Evolutionary conservation across 108 stramenopile species (phyloP), one percentile per base, ranked within the genome.

Genomic region (Nitzschia sp.): DNA sequence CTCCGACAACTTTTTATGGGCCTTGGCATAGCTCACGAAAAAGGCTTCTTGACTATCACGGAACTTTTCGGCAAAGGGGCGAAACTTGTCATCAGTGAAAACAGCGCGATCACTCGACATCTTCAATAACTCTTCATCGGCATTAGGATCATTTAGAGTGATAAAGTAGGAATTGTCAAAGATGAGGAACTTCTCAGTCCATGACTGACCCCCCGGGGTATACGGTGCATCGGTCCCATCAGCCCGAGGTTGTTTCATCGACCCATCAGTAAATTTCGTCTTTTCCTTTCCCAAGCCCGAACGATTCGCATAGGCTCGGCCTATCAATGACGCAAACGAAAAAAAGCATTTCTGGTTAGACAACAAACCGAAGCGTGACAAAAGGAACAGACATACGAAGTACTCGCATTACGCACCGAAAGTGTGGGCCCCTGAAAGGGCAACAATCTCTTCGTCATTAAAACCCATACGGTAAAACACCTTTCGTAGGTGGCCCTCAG

Each of bases 381-480:
- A 41, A 41, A 6, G 9, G 38, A 41, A 41, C 38, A 13, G 38
- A 13, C 13, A 6, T 9, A 41, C 6, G 9, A 9, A 13, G 6
- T 6, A 67, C 23, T 66, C 66, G 63, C 75, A 76, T 1, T 66
- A 71, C 3, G 66, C 76, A 48, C 96, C 96, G 35, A 96, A 77
- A 46, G 95, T 88, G 89, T 98, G 97, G 1, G 96, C 97, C 46
- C 97, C 97, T 17, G 80, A 77, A 21, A 98, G 74, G 5, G 93
- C 94, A 22, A 98, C 97, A 75, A 96, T 96, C n/a, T 90, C 96
- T 74, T 93, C 88, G 73, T 98, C 97, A 34, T 74, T 80, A 52
- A 98, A 73, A 36, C 97, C 97, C 96, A 96, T 96, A 53, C 94
- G 93, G 82, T 93, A 83, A 68, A 97, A 97, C 56, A 97, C 88